phyloP scores from a whole-genome alignment of 306 rosid genomes.

The Potentilla sterilis region DNA sequence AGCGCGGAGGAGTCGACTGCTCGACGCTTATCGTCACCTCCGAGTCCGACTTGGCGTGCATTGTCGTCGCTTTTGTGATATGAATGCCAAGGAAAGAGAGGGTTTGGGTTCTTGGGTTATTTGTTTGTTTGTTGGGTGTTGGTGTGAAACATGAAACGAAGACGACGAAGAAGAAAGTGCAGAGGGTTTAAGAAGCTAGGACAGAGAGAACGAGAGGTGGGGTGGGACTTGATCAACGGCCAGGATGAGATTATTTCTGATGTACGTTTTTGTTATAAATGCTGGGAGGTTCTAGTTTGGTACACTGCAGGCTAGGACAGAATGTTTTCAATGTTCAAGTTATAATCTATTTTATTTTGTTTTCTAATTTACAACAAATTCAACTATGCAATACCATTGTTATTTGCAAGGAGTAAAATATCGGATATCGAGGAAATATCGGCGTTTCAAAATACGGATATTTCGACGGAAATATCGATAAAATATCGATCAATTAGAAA shows the following conservation, averaged over 20 bases:
- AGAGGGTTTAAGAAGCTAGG: not conserved
- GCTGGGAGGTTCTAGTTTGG: not conserved
- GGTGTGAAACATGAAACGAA: not conserved
- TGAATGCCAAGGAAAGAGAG: not conserved
- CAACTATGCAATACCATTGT: too few relatives aligned
- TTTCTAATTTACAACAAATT: too few relatives aligned
- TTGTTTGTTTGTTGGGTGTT: not conserved
- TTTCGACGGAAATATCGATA: too few relatives aligned
- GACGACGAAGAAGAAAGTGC: not conserved
- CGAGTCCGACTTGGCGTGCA: slow-evolving; percentile 86
- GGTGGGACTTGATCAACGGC: not conserved
- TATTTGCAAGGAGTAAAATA: too few relatives aligned
- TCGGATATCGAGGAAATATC: too few relatives aligned
- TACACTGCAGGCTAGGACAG: not conserved
- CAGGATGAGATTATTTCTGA: not conserved
- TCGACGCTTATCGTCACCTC: slow-evolving; percentile 69
- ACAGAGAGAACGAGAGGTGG: not conserved
- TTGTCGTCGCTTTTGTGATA: slow-evolving; percentile 16
- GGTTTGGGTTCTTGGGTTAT: not conserved
- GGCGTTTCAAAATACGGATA: too few relatives aligned
- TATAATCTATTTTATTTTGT: too few relatives aligned
- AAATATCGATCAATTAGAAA: too few relatives aligned
- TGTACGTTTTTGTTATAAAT: not conserved
- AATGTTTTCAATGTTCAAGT: not conserved
- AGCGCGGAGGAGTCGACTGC: slow-evolving; percentile 64